phyloP scores from a whole-genome alignment of 768 basidiomycete genomes.

The Pleurotus citrinopileatus region DNA sequence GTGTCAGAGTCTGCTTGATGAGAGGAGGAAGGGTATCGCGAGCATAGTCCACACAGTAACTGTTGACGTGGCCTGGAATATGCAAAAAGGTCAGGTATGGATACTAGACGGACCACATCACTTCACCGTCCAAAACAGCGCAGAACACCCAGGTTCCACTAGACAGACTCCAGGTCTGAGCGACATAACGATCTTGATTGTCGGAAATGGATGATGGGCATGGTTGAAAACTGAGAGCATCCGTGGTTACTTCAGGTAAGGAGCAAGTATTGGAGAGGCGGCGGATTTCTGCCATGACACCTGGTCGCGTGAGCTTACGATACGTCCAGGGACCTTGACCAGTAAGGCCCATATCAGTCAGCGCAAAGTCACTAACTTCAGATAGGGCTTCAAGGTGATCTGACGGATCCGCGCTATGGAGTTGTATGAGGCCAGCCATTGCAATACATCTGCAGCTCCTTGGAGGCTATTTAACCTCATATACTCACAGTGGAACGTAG shows the following conservation, averaged over 20 bases:
- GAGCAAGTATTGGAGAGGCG: constrained; percentile 35
- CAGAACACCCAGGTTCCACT: constrained; percentile 31
- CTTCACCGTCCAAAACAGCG: constrained; percentile 34
- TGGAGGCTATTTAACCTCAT: background rate
- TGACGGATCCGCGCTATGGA: constrained; percentile 41
- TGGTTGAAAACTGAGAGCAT: constrained; percentile 32
- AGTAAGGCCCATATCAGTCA: constrained; percentile 52
- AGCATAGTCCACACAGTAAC: constrained; percentile 44
- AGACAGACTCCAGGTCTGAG: constrained; percentile 27
- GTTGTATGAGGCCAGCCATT: constrained; percentile 30
- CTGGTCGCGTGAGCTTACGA: constrained; percentile 39
- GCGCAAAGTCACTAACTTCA: constrained; percentile 50
- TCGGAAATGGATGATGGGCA: constrained; percentile 24
- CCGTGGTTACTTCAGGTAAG: constrained; percentile 18
- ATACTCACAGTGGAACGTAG: constrained; percentile 1
- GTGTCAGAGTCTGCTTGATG: constrained; percentile 31
- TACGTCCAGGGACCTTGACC: constrained; percentile 55
- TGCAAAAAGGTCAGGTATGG: constrained; percentile 20
- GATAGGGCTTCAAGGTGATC: constrained; percentile 49
- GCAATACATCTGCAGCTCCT: constrained; percentile 21
- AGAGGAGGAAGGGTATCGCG: constrained; percentile 36
- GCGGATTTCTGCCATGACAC: constrained; percentile 35
- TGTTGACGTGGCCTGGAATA: constrained; percentile 42
- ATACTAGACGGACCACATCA: background rate
- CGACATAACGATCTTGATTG: constrained; percentile 33